A percentile compares a stretch with the other conserved stretches of the same genome.
phyloP scores from a whole-genome alignment of 148 eudicot genomes.

The Suaeda aralocaspica region DNA sequence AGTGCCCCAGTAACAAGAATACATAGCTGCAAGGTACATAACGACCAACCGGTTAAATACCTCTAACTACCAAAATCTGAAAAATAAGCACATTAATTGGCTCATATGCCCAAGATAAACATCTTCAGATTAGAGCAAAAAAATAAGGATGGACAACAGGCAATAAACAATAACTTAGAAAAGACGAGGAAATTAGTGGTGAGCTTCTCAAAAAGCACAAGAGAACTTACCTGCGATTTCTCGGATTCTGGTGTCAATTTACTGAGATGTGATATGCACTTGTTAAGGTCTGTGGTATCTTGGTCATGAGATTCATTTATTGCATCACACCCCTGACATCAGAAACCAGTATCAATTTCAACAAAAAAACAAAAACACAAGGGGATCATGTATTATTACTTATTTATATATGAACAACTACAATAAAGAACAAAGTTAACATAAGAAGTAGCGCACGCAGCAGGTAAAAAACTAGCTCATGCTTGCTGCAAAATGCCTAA shows the following conservation, averaged over 20 bases:
- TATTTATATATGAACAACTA: neutral
- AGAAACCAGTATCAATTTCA: constrained; percentile 19
- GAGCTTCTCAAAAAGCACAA: neutral
- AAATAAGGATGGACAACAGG: neutral
- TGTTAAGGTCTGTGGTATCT: constrained; percentile 90
- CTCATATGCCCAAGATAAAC: neutral
- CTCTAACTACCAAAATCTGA: no score
- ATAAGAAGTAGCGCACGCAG: neutral
- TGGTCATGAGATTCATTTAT: constrained; percentile 80
- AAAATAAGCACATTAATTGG: neutral
- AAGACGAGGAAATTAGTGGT: neutral
- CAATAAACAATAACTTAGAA: neutral
- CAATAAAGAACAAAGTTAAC: neutral
- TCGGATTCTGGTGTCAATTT: constrained; percentile 45
- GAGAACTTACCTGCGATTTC: constrained; percentile 53
- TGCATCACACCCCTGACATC: constrained; percentile 60
- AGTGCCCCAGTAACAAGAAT: constrained; percentile 86
- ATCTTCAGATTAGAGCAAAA: neutral
- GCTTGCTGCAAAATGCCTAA: neutral
- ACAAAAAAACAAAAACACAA: constrained; percentile 8
- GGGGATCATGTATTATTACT: neutral
- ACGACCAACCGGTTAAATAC: neutral
- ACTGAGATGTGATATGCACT: constrained; percentile 60
- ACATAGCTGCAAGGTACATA: constrained; percentile 50
- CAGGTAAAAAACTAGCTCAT: neutral